Evolutionary conservation across 2,329 filamentous ascomycete genomes (phyloP).

Genomic region (Epichloe gansuensis): DNA sequence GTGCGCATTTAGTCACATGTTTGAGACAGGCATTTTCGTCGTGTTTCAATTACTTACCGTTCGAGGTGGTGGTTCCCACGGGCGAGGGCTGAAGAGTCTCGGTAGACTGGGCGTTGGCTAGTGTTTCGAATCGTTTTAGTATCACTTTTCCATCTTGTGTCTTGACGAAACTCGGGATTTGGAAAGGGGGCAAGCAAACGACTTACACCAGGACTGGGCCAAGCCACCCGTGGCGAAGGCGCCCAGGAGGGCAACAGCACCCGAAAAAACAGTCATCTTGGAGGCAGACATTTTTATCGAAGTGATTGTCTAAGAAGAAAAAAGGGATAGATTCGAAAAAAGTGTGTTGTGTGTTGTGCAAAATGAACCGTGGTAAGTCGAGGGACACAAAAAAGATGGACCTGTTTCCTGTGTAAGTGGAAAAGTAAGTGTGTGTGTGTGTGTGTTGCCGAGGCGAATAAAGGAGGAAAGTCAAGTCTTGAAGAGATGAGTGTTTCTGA

Average conservation of each 20-base stretch:
- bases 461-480: not conserved
- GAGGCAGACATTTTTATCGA: conserved; percentile 14
- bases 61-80: conserved; percentile 19
- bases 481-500: not conserved
- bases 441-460: not conserved
- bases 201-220: conserved; percentile 12
- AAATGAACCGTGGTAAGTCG: not conserved
- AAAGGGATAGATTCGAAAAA: not conserved
- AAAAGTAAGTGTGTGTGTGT: not conserved
- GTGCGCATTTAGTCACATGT: too few species aligned
- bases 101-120: conserved; percentile 18
- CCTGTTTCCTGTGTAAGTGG: not conserved
- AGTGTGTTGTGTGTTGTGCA: not conserved
- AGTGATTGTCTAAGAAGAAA: too few species aligned
- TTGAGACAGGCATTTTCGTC: not conserved
- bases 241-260: conserved; percentile 12
- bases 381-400: not conserved
- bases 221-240: conserved; percentile 10
- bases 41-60: conserved; percentile 13
- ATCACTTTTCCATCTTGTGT: not conserved
- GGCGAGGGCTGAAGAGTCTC: conserved; percentile 19
- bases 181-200: not conserved
- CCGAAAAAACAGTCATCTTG: conserved; percentile 16
- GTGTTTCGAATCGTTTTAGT: not conserved
- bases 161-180: not conserved